Percentiles rank a stretch among this genome's conserved stretches.
These are phyloP conservation scores for Yamadazyma jaroonii DNA, from an alignment of 1,139 yeast species.

Conservation along the genomic window DNA sequence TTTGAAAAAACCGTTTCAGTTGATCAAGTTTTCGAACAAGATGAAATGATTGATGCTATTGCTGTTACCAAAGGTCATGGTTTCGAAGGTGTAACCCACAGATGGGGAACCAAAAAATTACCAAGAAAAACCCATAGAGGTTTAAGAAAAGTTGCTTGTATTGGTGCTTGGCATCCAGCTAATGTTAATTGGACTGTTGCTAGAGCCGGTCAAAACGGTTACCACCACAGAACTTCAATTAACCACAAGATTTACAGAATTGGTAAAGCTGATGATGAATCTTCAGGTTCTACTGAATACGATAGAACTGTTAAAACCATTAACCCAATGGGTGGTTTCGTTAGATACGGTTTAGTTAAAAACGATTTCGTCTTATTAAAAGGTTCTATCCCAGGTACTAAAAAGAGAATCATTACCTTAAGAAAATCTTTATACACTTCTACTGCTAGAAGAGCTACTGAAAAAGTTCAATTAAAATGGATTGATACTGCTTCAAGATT, in stretches of 20 bases:
- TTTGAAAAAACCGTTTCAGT: conserved; percentile 98
- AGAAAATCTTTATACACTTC: conserved; percentile 98
- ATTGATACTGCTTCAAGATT: conserved; percentile 99
- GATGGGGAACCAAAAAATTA: conserved; percentile 99
- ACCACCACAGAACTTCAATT: conserved; percentile 99
- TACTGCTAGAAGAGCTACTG: conserved; percentile 97
- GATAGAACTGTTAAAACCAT: conserved; percentile 99
- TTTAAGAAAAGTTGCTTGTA: conserved; percentile 99
- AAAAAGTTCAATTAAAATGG: conserved; percentile 97
- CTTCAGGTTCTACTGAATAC: conserved; percentile 93
- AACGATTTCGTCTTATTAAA: conserved; percentile 96
- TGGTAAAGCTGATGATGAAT: conserved; percentile 94
- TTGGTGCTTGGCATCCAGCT: conserved; percentile 99
- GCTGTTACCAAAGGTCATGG: conserved; percentile 99
- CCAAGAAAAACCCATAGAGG: conserved; percentile 99
- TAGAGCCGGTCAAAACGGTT: conserved; percentile 99
- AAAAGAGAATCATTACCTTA: conserved; percentile 98
- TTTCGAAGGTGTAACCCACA: conserved; percentile 99
- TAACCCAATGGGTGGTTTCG: conserved; percentile 99
- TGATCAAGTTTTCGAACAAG: conserved; percentile 95
- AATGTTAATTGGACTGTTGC: conserved; percentile 99
- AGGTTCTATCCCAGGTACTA: conserved; percentile 99
- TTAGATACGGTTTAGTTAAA: conserved; percentile 96
- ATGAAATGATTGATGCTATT: conserved; percentile 97
- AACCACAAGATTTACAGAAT: conserved; percentile 99